Evolutionary conservation across 2,329 filamentous ascomycete species (phyloP).

Genomic region (Zymoseptoria crescenta): DNA sequence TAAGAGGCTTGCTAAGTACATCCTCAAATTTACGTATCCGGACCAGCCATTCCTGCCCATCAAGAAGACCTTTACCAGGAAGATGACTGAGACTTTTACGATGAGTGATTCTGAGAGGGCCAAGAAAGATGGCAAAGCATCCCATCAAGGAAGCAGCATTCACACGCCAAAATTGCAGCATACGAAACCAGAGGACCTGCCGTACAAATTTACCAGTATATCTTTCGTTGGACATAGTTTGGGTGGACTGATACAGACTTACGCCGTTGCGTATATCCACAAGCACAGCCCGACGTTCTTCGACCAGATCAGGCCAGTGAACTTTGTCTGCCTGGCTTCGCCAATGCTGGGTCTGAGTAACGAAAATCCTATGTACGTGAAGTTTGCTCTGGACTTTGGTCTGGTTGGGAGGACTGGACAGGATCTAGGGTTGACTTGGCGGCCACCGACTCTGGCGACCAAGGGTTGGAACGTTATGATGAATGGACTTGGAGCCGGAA

Average conservation of each 20-base stretch:
- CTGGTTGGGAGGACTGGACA: conserved; percentile 93
- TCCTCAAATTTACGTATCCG: conserved; percentile 83
- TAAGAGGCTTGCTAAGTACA: conserved; percentile 85
- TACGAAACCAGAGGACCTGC: conserved; percentile 42
- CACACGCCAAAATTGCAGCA: conserved; percentile 38
- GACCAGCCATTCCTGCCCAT: conserved; percentile 79
- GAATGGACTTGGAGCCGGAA: conserved; percentile 63
- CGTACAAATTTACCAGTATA: conserved; percentile 85
- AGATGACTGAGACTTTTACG: conserved; percentile 43
- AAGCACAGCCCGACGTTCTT: conserved; percentile 94
- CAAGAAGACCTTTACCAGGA: conserved; percentile 46
- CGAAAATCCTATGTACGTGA: conserved; percentile 94
- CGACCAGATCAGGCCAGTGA: conserved; percentile 73
- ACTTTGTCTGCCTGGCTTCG: conserved; percentile 81
- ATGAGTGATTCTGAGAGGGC: conserved; percentile 35
- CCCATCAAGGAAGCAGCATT: conserved; percentile 56
- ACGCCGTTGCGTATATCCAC: conserved; percentile 91
- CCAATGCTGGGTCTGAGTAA: conserved; percentile 90
- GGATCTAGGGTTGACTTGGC: conserved; percentile 90
- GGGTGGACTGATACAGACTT: conserved; percentile 82
- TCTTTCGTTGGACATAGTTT: conserved; percentile 91
- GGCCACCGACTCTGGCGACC: conserved; percentile 73
- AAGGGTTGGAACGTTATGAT: conserved; percentile 87
- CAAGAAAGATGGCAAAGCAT: conserved; percentile 38
- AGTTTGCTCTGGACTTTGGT: conserved; percentile 92